These are phyloP conservation scores for Exophiala viscosa DNA, from an alignment of 2,329 filamentous ascomycete genomes.

Conservation along the genomic window DNA sequence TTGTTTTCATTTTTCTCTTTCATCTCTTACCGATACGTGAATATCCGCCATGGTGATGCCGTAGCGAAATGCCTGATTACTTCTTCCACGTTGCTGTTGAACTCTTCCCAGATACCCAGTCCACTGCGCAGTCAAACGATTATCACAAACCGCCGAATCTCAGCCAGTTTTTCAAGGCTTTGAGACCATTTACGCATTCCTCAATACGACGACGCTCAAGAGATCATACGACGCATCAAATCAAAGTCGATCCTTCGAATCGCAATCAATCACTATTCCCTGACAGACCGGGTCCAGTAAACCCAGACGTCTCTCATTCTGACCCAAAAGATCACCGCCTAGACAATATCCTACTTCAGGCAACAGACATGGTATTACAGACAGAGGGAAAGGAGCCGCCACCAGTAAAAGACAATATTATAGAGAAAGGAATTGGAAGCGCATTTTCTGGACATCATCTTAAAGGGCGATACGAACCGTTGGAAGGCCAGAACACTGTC, in stretches of 20 bases:
- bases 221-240: conserved; percentile 17
- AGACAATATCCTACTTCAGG: conserved; percentile 71
- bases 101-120: conserved; percentile 45
- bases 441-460: conserved; percentile 66
- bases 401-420: conserved; percentile 35
- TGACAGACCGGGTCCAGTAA: background rate
- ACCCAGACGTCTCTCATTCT: conserved; percentile 29
- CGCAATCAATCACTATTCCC: conserved; percentile 5
- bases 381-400: conserved; percentile 6
- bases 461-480: conserved; percentile 72
- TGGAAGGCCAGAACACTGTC: conserved; percentile 73
- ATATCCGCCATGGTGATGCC: conserved; percentile 2
- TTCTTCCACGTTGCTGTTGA: conserved; percentile 63
- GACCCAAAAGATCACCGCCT: conserved; percentile 68
- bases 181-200: conserved; percentile 23
- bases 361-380: conserved; percentile 63
- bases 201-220: conserved; percentile 9
- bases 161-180: conserved; percentile 21
- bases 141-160: conserved; percentile 10
- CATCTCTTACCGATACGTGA: background rate
- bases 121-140: conserved; percentile 3
- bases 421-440: conserved; percentile 49
- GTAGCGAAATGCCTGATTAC: conserved; percentile 55
- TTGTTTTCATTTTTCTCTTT: background rate
- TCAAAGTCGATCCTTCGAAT: background rate